Base-by-base conservation (phyloP, 805 yeast genomes). In the Candida maris region DNA sequence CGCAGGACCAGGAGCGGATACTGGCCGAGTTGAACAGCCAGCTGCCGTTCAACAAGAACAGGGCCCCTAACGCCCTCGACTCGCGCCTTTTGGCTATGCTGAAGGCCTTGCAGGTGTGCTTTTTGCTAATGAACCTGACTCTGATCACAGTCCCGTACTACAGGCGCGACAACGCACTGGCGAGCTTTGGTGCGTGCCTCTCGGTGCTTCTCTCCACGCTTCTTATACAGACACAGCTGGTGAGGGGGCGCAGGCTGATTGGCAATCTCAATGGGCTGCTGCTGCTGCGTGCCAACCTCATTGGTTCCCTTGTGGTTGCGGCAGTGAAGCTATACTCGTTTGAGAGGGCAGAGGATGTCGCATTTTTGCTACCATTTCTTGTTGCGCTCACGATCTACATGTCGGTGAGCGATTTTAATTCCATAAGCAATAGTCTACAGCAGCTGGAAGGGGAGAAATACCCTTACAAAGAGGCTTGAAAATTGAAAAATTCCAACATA, bases 381-480 rank as follows among this genome's bases (percentile, higher is more conserved):
- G 20, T 50, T 1, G 38, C 53, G 5, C 14, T 43, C 12, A 43
- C 48, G 6, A 26, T 60, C 3, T 38, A 42, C 4, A 42, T 49
- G 23, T 19, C 45, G 18, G 29, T 46, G 8, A 35, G 33, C 7
- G 58, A 56, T 32, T 38, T 48, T 7, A 38, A 45, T 1, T 34
- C 34, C 3, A 20, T 61, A 13, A 44, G 38, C n/a, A 26, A 33
- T 3, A 50, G 49, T 14, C 41, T 61, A 12, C 17, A 33, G 1
- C 21, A 47, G 12, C 40, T 61, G 23, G 52, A 54, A 20, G 45
- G 34, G 19, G 17, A 52, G 30, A 56, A 44, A 33, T 60, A 61
- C 37, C 29, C 52, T 34, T 59, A 57, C 36, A 60, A 57, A 35
- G 58, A 52, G 19, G 66, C 62, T 18, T 60, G 50, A 29, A 36